Conservation (phyloP, 1,284 basidiomycete genomes). For the Erythrobasidium hasegawianum region DNA sequence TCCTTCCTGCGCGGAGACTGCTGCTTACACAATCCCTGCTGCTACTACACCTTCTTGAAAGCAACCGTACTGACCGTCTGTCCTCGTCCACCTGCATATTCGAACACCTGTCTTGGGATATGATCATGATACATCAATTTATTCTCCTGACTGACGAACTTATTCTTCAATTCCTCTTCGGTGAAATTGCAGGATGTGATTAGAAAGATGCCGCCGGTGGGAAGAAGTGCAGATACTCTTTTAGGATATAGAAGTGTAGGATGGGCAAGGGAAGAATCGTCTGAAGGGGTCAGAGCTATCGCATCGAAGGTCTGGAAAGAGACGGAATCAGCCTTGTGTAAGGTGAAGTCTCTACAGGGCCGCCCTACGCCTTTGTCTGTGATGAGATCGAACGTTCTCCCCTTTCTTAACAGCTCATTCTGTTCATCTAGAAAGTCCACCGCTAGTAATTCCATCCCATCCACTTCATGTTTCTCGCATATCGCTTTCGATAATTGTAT, state of each 20-base stretch:
- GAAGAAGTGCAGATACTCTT: constrained; percentile 60
- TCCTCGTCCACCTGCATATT: constrained; percentile 71
- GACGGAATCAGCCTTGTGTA: too few relatives aligned
- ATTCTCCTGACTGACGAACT: constrained; percentile 57
- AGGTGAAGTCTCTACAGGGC: too few relatives aligned
- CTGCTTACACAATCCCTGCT: too few relatives aligned
- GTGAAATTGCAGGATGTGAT: constrained; percentile 87
- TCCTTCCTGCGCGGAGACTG: too few relatives aligned
- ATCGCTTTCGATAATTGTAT: constrained; percentile 51
- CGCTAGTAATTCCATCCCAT: constrained; percentile 41
- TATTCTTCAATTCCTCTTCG: constrained; percentile 65
- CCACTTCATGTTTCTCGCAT: constrained; percentile 16
- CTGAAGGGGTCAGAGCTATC: constrained; percentile 69
- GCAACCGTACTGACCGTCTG: constrained; percentile 70
- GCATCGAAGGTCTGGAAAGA: constrained; percentile 82
- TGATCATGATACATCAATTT: constrained; percentile 58
- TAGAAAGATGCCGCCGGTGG: constrained; percentile 67
- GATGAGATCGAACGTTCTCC: constrained; percentile 47
- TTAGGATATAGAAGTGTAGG: constrained; percentile 62
- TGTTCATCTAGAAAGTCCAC: constrained; percentile 46
- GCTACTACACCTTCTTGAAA: constrained; percentile 62
- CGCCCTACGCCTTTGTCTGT: constrained; percentile 48
- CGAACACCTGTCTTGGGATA: constrained; percentile 65
- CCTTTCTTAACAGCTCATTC: constrained; percentile 22
- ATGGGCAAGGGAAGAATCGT: constrained; percentile 55